phyloP scores from a whole-genome alignment of 1,284 basidiomycete genomes.

The Tilletia caries region DNA sequence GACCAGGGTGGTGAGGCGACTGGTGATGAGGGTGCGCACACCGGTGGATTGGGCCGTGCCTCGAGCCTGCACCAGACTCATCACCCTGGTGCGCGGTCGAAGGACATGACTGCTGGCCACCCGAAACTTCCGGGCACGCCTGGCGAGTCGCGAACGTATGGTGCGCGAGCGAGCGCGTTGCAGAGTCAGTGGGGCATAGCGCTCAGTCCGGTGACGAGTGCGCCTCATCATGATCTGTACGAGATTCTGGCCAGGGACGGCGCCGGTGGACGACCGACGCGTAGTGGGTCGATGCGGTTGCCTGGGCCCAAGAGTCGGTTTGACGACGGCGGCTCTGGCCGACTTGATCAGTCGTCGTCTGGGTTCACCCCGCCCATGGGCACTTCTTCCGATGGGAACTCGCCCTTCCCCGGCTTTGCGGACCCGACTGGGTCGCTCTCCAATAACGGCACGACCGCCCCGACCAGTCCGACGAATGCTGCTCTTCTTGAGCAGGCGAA shows the following conservation, averaged over 20 bases:
- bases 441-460: constrained; percentile 58
- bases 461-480: not conserved
- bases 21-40: not conserved
- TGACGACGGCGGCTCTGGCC: not conserved
- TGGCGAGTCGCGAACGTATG: not conserved
- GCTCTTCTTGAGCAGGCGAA: constrained; percentile 15
- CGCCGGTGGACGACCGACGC: constrained; percentile 3
- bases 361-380: not conserved
- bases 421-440: not conserved
- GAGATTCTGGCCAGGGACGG: not conserved
- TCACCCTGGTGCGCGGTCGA: not conserved
- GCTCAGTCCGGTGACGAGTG: not conserved
- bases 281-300: not conserved
- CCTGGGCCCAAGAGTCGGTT: not conserved
- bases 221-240: not conserved
- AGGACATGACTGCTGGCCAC: not conserved
- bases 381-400: not conserved
- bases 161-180: not conserved
- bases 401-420: not conserved
- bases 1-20: not conserved
- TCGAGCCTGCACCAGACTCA: constrained; percentile 9
- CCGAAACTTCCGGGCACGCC: not conserved
- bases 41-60: not conserved
- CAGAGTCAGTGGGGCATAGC: constrained; percentile 13
- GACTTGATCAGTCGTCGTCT: not conserved